These are phyloP conservation scores for Baudoinia panamericana DNA, from an alignment of 495 filamentous ascomycete genomes.

Conservation along the genomic window DNA sequence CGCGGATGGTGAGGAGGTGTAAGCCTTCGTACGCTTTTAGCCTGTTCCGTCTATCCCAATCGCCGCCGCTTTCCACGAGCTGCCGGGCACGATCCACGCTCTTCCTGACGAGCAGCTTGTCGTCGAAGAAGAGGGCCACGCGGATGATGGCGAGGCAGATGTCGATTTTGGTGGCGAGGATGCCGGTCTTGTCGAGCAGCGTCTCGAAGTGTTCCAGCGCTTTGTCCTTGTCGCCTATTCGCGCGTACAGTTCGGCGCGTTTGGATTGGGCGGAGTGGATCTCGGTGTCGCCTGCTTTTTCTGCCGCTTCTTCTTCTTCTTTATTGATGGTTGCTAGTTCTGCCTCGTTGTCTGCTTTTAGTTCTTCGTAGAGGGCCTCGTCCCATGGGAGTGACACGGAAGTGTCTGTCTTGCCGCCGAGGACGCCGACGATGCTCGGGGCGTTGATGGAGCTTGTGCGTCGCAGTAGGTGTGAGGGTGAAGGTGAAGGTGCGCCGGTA, in stretches of 20 bases:
- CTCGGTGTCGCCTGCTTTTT: constrained; percentile 93
- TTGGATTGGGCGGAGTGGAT: constrained; percentile 85
- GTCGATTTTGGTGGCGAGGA: constrained; percentile 93
- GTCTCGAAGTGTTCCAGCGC: constrained; percentile 82
- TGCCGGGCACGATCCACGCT: constrained; percentile 79
- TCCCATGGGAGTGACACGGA: constrained; percentile 70
- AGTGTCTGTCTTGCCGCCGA: constrained; percentile 17
- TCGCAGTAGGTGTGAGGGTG: constrained; percentile 21
- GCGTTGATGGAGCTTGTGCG: constrained; percentile 20
- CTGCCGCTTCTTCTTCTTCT: constrained; percentile 58
- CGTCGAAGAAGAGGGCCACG: constrained; percentile 88
- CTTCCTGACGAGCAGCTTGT: constrained; percentile 82
- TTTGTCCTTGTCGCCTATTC: constrained; percentile 94
- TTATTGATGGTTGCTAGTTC: constrained; percentile 87
- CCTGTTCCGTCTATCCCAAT: constrained; percentile 96
- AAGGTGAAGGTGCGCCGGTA: constrained; percentile 1
- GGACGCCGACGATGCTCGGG: constrained; percentile 16
- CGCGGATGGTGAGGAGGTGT: constrained; percentile 79
- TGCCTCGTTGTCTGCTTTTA: constrained; percentile 77
- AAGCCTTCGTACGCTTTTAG: constrained; percentile 97
- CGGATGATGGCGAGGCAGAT: constrained; percentile 91
- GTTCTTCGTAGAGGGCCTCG: constrained; percentile 68
- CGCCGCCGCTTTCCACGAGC: constrained; percentile 83
- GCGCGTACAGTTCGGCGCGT: constrained; percentile 86
- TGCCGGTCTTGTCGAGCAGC: constrained; percentile 83